Conservation (phyloP, 2,329 filamentous ascomycete genomes). For the Fusarium coicis region DNA sequence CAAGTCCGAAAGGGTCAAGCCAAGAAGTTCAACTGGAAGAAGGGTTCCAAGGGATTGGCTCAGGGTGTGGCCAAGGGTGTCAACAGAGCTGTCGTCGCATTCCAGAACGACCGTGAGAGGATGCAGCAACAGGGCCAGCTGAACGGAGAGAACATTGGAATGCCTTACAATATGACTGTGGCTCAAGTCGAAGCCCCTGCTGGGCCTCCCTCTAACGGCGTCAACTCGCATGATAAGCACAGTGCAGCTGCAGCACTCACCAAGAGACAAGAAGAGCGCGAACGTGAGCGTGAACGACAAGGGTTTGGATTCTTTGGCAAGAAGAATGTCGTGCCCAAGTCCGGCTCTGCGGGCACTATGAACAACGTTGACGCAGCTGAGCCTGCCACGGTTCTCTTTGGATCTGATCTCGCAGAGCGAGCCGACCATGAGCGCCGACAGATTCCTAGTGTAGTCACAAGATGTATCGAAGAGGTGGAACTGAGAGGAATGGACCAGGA, state of each 20-base stretch:
- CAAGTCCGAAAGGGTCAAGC: conserved; percentile 94
- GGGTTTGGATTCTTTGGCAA: conserved; percentile 79
- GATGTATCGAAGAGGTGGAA: conserved; percentile 97
- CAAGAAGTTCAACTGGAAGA: conserved; percentile 99
- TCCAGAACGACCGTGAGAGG: conserved; percentile 69
- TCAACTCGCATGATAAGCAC: conserved; percentile 34
- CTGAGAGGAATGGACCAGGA: conserved; percentile 96
- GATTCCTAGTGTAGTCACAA: conserved; percentile 89
- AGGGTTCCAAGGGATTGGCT: conserved; percentile 90
- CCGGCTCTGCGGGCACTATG: conserved; percentile 57
- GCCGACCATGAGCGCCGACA: conserved; percentile 89
- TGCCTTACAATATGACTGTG: conserved; percentile 77
- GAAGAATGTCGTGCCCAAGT: conserved; percentile 63
- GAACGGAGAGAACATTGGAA: conserved; percentile 71
- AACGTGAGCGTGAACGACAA: conserved; percentile 58
- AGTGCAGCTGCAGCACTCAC: conserved; percentile 35
- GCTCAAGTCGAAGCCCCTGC: conserved; percentile 62
- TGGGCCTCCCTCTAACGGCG: conserved; percentile 44
- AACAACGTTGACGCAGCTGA: conserved; percentile 59
- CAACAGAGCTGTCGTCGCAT: conserved; percentile 87
- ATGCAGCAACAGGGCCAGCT: conserved; percentile 63
- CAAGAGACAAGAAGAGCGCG: conserved; percentile 46
- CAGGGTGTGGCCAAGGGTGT: conserved; percentile 95
- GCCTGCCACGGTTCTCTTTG: conserved; percentile 76
- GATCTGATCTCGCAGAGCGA: conserved; percentile 86